A percentile compares a stretch with the other conserved stretches of the same genome.
Evolutionary conservation across 108 stramenopile genomes (phyloP).

Genomic region (Nitzschia sp.): DNA sequence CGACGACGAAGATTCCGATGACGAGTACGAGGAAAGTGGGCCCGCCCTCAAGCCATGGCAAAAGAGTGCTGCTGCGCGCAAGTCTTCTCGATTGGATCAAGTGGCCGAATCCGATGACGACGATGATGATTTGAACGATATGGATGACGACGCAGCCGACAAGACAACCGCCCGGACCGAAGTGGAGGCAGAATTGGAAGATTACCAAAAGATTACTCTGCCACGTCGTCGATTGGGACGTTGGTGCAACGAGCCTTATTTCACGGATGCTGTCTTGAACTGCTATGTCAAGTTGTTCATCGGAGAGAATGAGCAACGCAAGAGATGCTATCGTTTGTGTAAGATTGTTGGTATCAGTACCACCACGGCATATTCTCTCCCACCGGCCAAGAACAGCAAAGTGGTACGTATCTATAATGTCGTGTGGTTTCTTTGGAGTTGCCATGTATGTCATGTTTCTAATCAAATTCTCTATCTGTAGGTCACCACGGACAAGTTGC

Average conservation of each 20-base stretch:
- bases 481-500: conserved; percentile 69
- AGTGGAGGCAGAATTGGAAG: conserved; percentile 69
- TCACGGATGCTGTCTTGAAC: conserved; percentile 71
- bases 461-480: conserved; percentile 3
- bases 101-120: conserved; percentile 52
- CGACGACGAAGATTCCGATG: conserved; percentile 78
- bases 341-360: conserved; percentile 64
- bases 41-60: conserved; percentile 70
- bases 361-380: conserved; percentile 63
- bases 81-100: conserved; percentile 31
- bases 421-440: too few relatives aligned
- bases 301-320: conserved; percentile 71
- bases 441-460: neutral
- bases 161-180: conserved; percentile 21
- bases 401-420: conserved; percentile 59
- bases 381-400: conserved; percentile 61
- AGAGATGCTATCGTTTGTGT: conserved; percentile 83
- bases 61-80: conserved; percentile 46
- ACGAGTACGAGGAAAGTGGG: conserved; percentile 66
- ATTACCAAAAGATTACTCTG: conserved; percentile 68
- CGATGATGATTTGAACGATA: conserved; percentile 28
- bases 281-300: conserved; percentile 78
- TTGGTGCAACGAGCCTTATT: conserved; percentile 89
- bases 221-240: conserved; percentile 76
- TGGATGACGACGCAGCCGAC: conserved; percentile 15